phyloP scores from a whole-genome alignment of 1,284 basidiomycete species.

The Vanrija humicola region DNA sequence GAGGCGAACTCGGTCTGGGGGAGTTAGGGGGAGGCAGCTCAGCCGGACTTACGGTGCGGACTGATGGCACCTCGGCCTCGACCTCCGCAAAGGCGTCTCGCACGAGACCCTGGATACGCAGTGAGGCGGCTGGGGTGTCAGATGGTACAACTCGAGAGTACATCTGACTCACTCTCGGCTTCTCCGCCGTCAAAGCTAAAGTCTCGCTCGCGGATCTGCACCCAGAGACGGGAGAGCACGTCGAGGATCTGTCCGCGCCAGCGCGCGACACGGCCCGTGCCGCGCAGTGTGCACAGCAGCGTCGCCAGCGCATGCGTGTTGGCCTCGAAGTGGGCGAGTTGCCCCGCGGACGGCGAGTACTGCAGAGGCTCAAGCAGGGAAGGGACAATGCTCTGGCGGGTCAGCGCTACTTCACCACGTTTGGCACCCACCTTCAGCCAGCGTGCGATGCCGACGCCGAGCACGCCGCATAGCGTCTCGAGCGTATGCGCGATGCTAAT shows the following conservation, averaged over 20 bases:
- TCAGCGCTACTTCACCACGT: background rate
- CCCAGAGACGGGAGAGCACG: slow-evolving; percentile 30
- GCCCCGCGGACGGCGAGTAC: slow-evolving; percentile 30
- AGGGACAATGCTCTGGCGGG: slow-evolving; percentile 38
- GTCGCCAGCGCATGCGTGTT: slow-evolving; percentile 38
- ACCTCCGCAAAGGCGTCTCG: slow-evolving; percentile 11
- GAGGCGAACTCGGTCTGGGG: slow-evolving; percentile 8
- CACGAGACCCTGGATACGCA: slow-evolving; percentile 2
- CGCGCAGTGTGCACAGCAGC: slow-evolving; percentile 21
- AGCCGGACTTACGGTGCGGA: slow-evolving; percentile 6
- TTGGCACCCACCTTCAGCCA: slow-evolving; percentile 43
- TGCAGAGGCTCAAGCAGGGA: slow-evolving; percentile 40
- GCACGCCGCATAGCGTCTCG: slow-evolving; percentile 28
- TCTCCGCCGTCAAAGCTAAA: background rate
- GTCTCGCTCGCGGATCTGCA: slow-evolving; percentile 29
- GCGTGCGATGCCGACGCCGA: slow-evolving; percentile 36
- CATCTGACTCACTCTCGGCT: background rate
- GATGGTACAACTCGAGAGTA: background rate
- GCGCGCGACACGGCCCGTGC: slow-evolving; percentile 28
- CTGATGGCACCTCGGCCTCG: slow-evolving; percentile 10
- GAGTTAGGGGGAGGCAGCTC: background rate
- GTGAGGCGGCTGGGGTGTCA: background rate
- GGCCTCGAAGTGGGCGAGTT: slow-evolving; percentile 30
- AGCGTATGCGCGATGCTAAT: slow-evolving; percentile 31
- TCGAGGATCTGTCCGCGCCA: slow-evolving; percentile 48